Conservation (phyloP, 345 rosid species). For the Citrus glauca region DNA sequence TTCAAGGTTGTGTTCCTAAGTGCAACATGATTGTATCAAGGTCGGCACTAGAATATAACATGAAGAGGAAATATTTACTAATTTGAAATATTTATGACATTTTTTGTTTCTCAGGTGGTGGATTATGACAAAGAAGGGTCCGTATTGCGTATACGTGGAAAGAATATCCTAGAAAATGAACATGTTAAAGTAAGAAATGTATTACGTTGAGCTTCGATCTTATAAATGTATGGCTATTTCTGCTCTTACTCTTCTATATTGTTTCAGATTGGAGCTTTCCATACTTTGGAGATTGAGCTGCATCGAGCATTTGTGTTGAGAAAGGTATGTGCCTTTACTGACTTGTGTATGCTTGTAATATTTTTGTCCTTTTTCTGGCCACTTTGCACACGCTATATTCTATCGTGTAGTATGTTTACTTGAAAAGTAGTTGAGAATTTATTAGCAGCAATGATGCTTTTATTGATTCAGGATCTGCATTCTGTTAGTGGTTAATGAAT, state of each 20-base stretch:
- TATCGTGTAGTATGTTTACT: not conserved
- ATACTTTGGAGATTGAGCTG: slow-evolving; percentile 79
- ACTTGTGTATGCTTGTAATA: not conserved
- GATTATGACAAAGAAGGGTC: slow-evolving; percentile 87
- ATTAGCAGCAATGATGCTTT: not conserved
- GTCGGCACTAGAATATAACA: not conserved
- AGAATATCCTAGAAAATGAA: slow-evolving; percentile 76
- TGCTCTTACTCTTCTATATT: not conserved
- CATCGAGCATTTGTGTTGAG: slow-evolving; percentile 83
- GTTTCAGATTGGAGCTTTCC: slow-evolving; percentile 85
- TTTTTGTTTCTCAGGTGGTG: slow-evolving; percentile 36
- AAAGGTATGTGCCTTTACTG: slow-evolving; percentile 48
- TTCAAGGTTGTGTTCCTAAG: not conserved
- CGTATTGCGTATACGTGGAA: slow-evolving; percentile 82
- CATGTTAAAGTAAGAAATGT: slow-evolving; percentile 65
- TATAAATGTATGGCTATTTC: not conserved
- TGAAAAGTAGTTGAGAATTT: not conserved
- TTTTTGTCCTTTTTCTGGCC: not conserved
- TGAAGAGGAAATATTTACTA: not conserved
- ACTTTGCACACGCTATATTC: not conserved
- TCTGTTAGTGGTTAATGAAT: not conserved
- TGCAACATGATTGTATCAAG: not conserved
- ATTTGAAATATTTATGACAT: not conserved
- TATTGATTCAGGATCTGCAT: not conserved
- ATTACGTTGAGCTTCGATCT: not conserved